phyloP scores from a whole-genome alignment of 2,329 filamentous ascomycete species.

The Botrytis fabae region DNA sequence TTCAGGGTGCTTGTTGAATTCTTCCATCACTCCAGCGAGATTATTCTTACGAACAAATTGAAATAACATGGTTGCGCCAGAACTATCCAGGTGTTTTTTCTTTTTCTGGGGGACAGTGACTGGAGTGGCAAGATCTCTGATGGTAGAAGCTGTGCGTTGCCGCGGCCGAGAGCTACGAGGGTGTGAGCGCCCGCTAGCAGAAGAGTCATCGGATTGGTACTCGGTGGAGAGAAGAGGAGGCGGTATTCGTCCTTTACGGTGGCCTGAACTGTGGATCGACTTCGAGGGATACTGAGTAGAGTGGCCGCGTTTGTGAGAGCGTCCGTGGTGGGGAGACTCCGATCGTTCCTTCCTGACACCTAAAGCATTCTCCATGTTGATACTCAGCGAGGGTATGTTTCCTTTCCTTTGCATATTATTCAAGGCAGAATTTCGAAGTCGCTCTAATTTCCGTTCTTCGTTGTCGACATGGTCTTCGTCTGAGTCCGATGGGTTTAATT shows the following conservation, averaged over 20 bases:
- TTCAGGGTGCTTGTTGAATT: constrained; percentile 73
- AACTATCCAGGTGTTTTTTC: constrained; percentile 87
- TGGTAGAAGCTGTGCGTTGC: constrained; percentile 55
- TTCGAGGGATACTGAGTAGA: constrained; percentile 63
- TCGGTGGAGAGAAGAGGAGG: constrained; percentile 61
- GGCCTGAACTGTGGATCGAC: constrained; percentile 54
- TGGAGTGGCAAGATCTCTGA: constrained; percentile 61
- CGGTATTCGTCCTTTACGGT: constrained; percentile 63
- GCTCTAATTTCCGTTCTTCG: constrained; percentile 26
- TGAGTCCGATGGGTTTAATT: constrained; percentile 41
- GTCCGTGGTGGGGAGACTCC: constrained; percentile 56
- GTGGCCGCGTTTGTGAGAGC: constrained; percentile 61
- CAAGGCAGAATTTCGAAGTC: constrained; percentile 34
- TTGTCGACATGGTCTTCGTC: constrained; percentile 37
- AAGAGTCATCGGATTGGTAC: constrained; percentile 68
- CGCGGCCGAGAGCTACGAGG: constrained; percentile 59
- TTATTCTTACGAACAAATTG: constrained; percentile 82
- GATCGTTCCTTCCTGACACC: constrained; percentile 45
- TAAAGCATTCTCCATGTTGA: constrained; percentile 9
- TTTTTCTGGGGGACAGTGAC: constrained; percentile 63
- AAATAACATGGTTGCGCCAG: constrained; percentile 88
- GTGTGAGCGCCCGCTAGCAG: constrained; percentile 59
- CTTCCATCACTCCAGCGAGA: constrained; percentile 71
- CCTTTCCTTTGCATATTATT: constrained; percentile 34
- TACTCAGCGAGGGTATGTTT: constrained; percentile 29